These are phyloP conservation scores for Scenedesmus sp. DNA, from an alignment of 163 green algal genomes.

Conservation along the genomic window DNA sequence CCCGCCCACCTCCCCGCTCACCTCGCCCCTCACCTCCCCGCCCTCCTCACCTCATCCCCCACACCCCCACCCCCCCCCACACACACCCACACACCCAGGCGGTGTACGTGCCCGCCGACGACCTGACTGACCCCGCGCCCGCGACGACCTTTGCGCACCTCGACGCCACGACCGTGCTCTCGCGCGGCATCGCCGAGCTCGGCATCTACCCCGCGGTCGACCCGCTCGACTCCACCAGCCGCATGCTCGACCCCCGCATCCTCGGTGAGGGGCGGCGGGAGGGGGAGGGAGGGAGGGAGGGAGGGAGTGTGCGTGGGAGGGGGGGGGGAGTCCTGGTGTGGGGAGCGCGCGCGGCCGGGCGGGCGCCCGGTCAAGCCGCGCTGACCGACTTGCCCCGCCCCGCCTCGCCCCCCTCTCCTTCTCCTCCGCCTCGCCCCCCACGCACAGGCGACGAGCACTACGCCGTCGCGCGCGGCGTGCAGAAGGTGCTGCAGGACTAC, in stretches of 20 bases:
- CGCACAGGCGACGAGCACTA: slow-evolving; percentile 91
- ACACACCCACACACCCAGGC: too few relatives aligned
- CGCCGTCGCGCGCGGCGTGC: slow-evolving; percentile 91
- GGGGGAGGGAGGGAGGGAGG: background rate
- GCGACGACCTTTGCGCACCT: slow-evolving; percentile 99
- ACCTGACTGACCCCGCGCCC: slow-evolving; percentile 98
- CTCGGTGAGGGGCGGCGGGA: slow-evolving; percentile 68
- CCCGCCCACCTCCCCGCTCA: too few relatives aligned
- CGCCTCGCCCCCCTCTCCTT: background rate
- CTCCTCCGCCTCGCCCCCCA: background rate
- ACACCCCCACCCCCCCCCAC: background rate
- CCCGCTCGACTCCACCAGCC: slow-evolving; percentile 98
- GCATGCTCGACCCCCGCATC: slow-evolving; percentile 97
- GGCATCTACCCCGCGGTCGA: slow-evolving; percentile 99
- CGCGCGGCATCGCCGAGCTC: slow-evolving; percentile 97
- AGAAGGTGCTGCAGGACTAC: slow-evolving; percentile 99
- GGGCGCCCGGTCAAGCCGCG: background rate
- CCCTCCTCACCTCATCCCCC: too few relatives aligned
- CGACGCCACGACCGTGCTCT: slow-evolving; percentile 99
- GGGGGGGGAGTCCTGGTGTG: too few relatives aligned
- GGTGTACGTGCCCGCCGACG: slow-evolving; percentile 99
- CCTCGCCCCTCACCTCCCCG: too few relatives aligned
- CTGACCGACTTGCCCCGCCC: background rate
- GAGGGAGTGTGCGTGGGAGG: too few relatives aligned
- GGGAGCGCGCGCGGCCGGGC: too few relatives aligned